Percentiles rank a stretch among this genome's conserved stretches.
phyloP scores from a whole-genome alignment of 2,329 filamentous ascomycete species.

The Ophiognomonia clavigignenti-juglandacearum region DNA sequence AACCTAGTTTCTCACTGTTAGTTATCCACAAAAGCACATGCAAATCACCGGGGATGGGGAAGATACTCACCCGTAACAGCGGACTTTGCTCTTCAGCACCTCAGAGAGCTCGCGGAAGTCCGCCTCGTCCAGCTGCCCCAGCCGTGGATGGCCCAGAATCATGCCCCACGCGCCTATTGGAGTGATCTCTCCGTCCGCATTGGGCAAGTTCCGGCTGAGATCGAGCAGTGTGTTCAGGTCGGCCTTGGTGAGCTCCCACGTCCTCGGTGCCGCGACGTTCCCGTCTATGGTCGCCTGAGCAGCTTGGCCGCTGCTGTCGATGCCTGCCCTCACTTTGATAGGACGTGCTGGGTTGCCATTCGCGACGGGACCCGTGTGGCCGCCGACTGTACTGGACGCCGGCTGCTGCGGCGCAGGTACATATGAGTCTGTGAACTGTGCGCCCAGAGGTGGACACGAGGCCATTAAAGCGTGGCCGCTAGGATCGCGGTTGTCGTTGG shows the following conservation, averaged over 20 bases:
- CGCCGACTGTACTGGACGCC: too few relatives aligned
- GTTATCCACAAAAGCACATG: background rate
- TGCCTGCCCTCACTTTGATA: conserved; percentile 37
- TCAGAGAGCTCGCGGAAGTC: conserved; percentile 71
- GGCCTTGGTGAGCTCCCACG: conserved; percentile 71
- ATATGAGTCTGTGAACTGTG: conserved; percentile 52
- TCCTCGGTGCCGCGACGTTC: conserved; percentile 46
- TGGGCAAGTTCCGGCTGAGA: conserved; percentile 73
- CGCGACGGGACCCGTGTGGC: conserved; percentile 26
- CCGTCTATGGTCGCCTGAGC: background rate
- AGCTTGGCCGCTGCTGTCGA: conserved; percentile 15
- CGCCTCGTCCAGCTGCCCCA: conserved; percentile 57
- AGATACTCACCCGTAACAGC: conserved; percentile 81
- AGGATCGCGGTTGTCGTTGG: conserved; percentile 56
- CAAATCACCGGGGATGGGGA: background rate
- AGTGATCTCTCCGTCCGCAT: conserved; percentile 86
- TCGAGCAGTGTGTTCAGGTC: conserved; percentile 80
- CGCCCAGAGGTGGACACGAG: conserved; percentile 71
- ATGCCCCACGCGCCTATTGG: conserved; percentile 93
- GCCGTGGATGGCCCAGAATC: conserved; percentile 66
- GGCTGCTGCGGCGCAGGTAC: too few relatives aligned
- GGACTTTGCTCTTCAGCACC: conserved; percentile 72
- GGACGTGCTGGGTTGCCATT: conserved; percentile 28
- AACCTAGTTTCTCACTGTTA: conserved; percentile 40
- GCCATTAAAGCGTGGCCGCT: conserved; percentile 94